Evolutionary conservation across 768 basidiomycete species (phyloP).

Genomic region (Strobilomyces dryophilus): DNA sequence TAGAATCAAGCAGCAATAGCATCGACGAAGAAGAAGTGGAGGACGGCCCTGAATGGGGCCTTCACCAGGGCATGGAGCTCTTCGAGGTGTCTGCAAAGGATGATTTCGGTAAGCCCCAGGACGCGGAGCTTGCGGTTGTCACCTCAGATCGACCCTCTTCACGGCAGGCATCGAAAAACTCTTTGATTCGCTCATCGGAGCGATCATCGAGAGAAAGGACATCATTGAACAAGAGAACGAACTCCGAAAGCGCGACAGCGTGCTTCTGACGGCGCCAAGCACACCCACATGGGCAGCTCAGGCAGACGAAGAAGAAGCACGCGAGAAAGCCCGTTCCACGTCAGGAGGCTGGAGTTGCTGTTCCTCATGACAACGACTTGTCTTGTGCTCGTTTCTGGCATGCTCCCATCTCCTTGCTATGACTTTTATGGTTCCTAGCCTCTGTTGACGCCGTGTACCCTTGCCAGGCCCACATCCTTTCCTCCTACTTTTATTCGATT

Average conservation of each 20-base stretch:
- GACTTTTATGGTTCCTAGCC: conserved; percentile 22
- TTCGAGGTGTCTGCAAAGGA: conserved; percentile 93
- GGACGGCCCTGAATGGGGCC: conserved; percentile 64
- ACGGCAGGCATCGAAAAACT: conserved; percentile 70
- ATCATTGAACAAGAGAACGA: conserved; percentile 79
- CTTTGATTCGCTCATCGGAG: conserved; percentile 74
- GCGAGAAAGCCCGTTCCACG: conserved; percentile 43
- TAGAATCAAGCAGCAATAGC: conserved; percentile 63
- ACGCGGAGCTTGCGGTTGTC: conserved; percentile 3
- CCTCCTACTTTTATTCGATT: conserved; percentile 29
- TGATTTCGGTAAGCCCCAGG: conserved; percentile 52
- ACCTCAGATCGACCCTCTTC: conserved; percentile 7
- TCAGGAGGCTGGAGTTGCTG: conserved; percentile 68
- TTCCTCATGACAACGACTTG: conserved; percentile 35
- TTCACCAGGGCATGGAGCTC: conserved; percentile 79
- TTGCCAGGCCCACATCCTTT: conserved; percentile 10
- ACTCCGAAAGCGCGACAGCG: conserved; percentile 76
- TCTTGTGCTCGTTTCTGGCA: conserved; percentile 15
- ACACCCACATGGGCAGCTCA: conserved; percentile 76
- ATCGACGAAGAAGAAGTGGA: conserved; percentile 58
- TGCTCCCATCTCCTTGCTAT: conserved; percentile 23
- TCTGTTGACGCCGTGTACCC: conserved; percentile 20
- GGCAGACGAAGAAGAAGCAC: conserved; percentile 76
- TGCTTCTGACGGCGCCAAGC: conserved; percentile 60
- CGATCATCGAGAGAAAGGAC: conserved; percentile 77